A percentile compares a stretch with the other conserved stretches of the same genome.
Evolutionary conservation across 306 rosid genomes (phyloP).

Genomic region (Castanea mollissima): DNA sequence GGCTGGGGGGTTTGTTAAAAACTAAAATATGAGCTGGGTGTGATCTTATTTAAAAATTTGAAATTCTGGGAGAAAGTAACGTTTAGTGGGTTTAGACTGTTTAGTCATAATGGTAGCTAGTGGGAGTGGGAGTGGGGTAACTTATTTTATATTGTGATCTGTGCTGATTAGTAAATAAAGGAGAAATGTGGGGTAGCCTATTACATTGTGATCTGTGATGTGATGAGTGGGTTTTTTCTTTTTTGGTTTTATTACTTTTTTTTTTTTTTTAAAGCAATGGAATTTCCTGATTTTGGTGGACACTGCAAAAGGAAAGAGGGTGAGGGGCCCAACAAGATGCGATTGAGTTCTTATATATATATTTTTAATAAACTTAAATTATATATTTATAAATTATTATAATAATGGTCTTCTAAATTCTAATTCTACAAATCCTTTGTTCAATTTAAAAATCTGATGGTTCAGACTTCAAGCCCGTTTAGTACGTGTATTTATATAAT

Average conservation of each 20-base stretch:
- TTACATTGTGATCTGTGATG: slow-evolving; percentile 15
- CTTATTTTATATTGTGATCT: background rate
- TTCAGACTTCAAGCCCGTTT: too few relatives aligned
- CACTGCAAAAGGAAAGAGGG: background rate
- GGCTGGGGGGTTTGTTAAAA: slow-evolving; percentile 3
- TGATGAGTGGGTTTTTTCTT: slow-evolving; percentile 34
- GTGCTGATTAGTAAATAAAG: too few relatives aligned
- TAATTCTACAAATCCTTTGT: background rate
- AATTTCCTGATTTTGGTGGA: slow-evolving; percentile 16
- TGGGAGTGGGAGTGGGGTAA: background rate
- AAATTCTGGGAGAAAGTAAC: slow-evolving; percentile 53
- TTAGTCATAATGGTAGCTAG: slow-evolving; percentile 34
- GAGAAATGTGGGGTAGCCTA: slow-evolving; percentile 22
- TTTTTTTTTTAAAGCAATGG: background rate
- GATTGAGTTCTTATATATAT: background rate
- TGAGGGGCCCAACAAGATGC: slow-evolving; percentile 18
- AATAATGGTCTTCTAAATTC: background rate
- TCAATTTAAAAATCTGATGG: slow-evolving; percentile 1
- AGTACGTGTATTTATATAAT: too few relatives aligned
- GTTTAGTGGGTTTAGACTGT: slow-evolving; percentile 5
- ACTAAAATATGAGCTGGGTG: slow-evolving; percentile 21
- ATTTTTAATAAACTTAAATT: slow-evolving; percentile 1
- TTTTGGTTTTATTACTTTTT: background rate
- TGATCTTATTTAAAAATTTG: slow-evolving; percentile 18
- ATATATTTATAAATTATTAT: background rate